Conservation (phyloP, 164 flowering plant genomes). For the Protea cynaroides region DNA sequence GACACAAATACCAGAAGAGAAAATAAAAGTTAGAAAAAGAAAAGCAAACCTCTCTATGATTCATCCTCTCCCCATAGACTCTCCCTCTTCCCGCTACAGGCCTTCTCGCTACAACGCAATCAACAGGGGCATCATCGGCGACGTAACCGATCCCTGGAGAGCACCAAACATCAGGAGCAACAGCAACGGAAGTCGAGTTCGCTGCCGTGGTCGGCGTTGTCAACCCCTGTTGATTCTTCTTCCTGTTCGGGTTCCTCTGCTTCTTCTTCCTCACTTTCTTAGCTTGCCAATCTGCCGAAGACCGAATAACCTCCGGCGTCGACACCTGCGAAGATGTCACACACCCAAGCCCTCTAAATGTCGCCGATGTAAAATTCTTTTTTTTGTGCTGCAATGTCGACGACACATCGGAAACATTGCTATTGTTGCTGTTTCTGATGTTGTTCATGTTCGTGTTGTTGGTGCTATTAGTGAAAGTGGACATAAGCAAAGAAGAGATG, state of each 20-base stretch:
- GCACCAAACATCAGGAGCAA: slow-evolving; percentile 78
- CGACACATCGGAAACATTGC: not conserved
- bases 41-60: slow-evolving; percentile 39
- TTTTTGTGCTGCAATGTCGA: slow-evolving; percentile 18
- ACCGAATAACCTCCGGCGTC: slow-evolving; percentile 61
- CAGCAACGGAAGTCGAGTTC: slow-evolving; percentile 18
- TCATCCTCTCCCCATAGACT: slow-evolving; percentile 38
- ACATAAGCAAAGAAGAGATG: slow-evolving; percentile 43
- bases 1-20: not conserved
- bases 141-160: slow-evolving; percentile 62
- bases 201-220: not conserved
- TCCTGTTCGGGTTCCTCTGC: slow-evolving; percentile 19
- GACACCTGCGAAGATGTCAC: slow-evolving; percentile 56
- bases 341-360: slow-evolving; percentile 61
- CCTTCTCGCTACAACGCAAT: slow-evolving; percentile 57
- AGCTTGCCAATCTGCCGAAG: slow-evolving; percentile 71
- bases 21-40: not conserved
- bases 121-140: slow-evolving; percentile 56
- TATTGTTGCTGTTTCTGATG: not conserved
- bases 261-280: slow-evolving; percentile 51
- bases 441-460: not conserved
- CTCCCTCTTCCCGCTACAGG: slow-evolving; percentile 38
- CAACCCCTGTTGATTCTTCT: slow-evolving; percentile 14
- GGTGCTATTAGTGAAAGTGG: slow-evolving; percentile 24
- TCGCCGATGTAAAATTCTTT: slow-evolving; percentile 28